Evolutionary conservation across 2,329 filamentous ascomycete genomes (phyloP).

Genomic region (Dryadomyces quercus-mongolicae): DNA sequence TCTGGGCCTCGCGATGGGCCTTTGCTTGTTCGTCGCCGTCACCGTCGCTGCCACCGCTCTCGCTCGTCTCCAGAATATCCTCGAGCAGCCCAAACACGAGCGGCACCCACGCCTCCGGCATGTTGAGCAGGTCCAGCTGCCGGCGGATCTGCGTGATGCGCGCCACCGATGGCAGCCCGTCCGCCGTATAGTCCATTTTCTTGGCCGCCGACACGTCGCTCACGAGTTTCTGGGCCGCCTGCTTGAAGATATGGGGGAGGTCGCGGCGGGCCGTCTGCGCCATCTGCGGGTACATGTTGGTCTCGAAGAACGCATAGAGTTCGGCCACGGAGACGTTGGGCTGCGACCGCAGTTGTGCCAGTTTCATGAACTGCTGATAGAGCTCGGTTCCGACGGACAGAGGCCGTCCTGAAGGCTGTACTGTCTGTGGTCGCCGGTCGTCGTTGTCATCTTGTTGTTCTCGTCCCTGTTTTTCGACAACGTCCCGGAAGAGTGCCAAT

Average conservation of each 20-base stretch:
- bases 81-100: conserved; percentile 22
- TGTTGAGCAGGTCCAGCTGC: conserved; percentile 21
- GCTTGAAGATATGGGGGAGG: conserved; percentile 20
- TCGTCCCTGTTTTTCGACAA: conserved; percentile 2
- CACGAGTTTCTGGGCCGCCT: conserved; percentile 18
- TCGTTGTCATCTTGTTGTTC: background rate
- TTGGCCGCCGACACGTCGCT: conserved; percentile 21
- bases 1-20: conserved; percentile 16
- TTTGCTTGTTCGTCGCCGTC: no score
- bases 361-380: conserved; percentile 17
- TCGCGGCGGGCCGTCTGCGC: conserved; percentile 11
- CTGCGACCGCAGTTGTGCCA: conserved; percentile 17
- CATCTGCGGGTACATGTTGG: conserved; percentile 19
- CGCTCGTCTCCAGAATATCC: conserved; percentile 13
- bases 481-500: conserved; percentile 13
- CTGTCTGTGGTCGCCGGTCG: no score
- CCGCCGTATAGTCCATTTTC: conserved; percentile 17
- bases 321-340: conserved; percentile 10
- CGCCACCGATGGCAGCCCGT: conserved; percentile 23
- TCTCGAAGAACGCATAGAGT: conserved; percentile 21
- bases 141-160: conserved; percentile 24
- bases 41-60: background rate
- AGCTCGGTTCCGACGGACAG: conserved; percentile 11
- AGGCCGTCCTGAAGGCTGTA: background rate
- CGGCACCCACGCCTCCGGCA: conserved; percentile 20